Conservation (phyloP, 2,329 filamentous ascomycete genomes). For the Colletotrichum filicis region DNA sequence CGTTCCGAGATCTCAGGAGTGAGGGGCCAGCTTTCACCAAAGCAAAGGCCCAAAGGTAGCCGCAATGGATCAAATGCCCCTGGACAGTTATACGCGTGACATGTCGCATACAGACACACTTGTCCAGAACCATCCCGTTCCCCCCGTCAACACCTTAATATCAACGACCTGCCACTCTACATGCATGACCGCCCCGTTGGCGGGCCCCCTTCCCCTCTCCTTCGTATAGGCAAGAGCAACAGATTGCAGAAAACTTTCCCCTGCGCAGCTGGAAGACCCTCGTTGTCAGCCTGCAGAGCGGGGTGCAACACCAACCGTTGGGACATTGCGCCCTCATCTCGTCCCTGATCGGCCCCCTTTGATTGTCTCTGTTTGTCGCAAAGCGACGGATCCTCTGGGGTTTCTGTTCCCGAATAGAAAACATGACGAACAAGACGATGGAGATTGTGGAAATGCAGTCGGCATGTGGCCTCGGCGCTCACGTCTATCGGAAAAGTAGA, state of each 20-base stretch:
- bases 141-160: conserved; percentile 22
- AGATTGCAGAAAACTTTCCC: not conserved
- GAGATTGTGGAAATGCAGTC: not conserved
- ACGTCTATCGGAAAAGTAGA: not conserved
- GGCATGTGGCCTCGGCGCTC: not conserved
- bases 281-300: not conserved
- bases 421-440: not conserved
- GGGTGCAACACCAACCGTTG: not conserved
- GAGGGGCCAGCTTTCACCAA: not conserved
- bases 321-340: not conserved
- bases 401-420: too few relatives aligned
- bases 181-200: too few relatives aligned
- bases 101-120: not conserved
- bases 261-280: conserved; percentile 15
- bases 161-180: conserved; percentile 22
- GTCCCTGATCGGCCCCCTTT: not conserved
- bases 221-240: not conserved
- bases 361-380: not conserved
- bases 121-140: not conserved
- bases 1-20: not conserved
- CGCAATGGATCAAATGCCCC: conserved; percentile 1
- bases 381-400: not conserved
- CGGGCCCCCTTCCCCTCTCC: not conserved
- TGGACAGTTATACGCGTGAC: conserved; percentile 1
- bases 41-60: conserved; percentile 11